Evolutionary conservation across 345 rosid species (phyloP), one percentile per base, ranked within the genome.

Genomic region (Arabidopsis suecica): DNA sequence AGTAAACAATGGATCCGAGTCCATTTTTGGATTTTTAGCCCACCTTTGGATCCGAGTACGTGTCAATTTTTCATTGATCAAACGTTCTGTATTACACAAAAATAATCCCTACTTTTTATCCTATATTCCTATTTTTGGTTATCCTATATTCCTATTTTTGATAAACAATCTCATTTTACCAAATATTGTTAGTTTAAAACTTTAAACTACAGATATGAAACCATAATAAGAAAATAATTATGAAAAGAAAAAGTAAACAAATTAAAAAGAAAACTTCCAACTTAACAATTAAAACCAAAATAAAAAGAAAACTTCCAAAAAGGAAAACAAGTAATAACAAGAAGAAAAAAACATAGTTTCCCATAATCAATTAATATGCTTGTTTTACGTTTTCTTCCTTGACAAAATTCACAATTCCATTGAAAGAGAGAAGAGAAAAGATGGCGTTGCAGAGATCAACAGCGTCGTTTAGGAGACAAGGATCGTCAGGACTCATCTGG

Each of bases 401-500:
- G 9, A 50, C 55, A 63, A 66, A 75, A 42, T 38, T 58, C 72
- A 32, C 25, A 51, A 51, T 61, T 73, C 36, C 71, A 60, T 45
- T 44, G 45, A 42, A 40, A 67, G 9, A 73, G 6, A 74, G 28
- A 57, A 28, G 32, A 47, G 55, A 33, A 32, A 32, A 57, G 75
- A 85, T 54, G 44, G 79, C 83, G 37, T 79, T 93, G 62, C 85
- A 82, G 41, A 89, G 98, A 80, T 93, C 97, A 1, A 82, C 81
- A 9, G 81, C 86, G 41, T 93, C 98, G 32, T 93, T 89, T 61
- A 80, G 98, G 73, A 87, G 98, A 66, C 93, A 91, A 75, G 98
- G 98, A 34, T 93, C 96, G 0, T 93, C 97, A 0, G 98, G 98
- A 2, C 71, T 88, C 18, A 80, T 89, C 1, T 93, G 98, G 98